Evolutionary conservation across 768 basidiomycete species (phyloP).

Genomic region (Guyanaporus albipodus): DNA sequence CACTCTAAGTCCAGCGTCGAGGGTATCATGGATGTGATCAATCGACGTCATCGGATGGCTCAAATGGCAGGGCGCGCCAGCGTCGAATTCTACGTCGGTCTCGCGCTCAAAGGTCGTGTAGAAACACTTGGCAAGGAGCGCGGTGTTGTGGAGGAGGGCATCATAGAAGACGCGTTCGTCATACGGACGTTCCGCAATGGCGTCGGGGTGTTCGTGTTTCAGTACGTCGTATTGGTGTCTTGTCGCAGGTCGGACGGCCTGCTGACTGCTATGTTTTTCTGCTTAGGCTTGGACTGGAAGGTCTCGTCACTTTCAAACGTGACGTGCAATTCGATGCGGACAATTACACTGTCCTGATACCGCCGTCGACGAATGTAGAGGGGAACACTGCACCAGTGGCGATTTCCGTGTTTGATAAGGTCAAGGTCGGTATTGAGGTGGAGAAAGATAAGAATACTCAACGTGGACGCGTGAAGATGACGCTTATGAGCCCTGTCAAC

Average conservation of each 20-base stretch:
- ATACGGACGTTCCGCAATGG: slow-evolving; percentile 95
- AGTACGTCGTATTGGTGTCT: slow-evolving; percentile 66
- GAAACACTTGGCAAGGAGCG: slow-evolving; percentile 33
- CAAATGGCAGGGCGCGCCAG: slow-evolving; percentile 97
- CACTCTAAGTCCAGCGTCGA: slow-evolving; percentile 90
- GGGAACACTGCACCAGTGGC: slow-evolving; percentile 40
- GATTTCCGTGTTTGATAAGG: slow-evolving; percentile 92
- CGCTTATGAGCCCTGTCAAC: slow-evolving; percentile 63
- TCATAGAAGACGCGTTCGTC: slow-evolving; percentile 84
- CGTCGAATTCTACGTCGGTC: slow-evolving; percentile 95
- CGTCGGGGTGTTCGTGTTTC: slow-evolving; percentile 91
- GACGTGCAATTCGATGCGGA: slow-evolving; percentile 90
- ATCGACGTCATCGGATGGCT: slow-evolving; percentile 90
- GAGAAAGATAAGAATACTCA: slow-evolving; percentile 96
- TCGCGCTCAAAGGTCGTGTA: slow-evolving; percentile 75
- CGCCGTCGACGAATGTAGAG: slow-evolving; percentile 26
- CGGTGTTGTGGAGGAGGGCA: slow-evolving; percentile 31
- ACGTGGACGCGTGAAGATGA: slow-evolving; percentile 85
- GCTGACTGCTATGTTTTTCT: not conserved
- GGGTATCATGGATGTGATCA: slow-evolving; percentile 79
- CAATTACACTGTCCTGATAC: slow-evolving; percentile 78
- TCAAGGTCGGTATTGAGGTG: slow-evolving; percentile 83
- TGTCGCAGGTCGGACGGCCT: not conserved
- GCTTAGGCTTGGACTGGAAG: slow-evolving; percentile 85
- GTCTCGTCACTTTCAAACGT: slow-evolving; percentile 89